phyloP scores from a whole-genome alignment of 2,329 filamentous ascomycete genomes.

The Colletotrichum abscissum region DNA sequence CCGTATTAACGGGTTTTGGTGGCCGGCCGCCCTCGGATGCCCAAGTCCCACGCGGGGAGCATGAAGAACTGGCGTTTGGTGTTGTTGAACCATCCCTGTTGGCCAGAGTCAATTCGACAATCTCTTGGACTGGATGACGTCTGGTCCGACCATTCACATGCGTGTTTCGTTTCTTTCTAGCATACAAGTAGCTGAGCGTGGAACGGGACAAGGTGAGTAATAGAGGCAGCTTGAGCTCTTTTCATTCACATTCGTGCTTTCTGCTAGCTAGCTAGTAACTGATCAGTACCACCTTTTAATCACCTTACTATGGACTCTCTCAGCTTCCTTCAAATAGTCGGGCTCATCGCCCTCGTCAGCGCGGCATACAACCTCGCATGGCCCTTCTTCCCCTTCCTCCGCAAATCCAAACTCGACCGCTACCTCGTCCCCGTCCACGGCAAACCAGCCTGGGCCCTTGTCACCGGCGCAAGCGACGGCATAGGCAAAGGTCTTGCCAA shows the following conservation, averaged over 20 bases:
- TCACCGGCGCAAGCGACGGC: slow-evolving; percentile 66
- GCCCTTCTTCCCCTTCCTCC: slow-evolving; percentile 25
- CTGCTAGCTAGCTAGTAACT: background rate
- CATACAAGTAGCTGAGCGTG: background rate
- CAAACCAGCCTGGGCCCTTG: slow-evolving; percentile 54
- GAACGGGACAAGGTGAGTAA: background rate
- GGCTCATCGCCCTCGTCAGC: slow-evolving; percentile 8
- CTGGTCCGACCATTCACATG: background rate
- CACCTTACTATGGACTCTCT: background rate
- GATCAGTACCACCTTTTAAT: background rate
- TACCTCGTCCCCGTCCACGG: slow-evolving; percentile 39
- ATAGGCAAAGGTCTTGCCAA: slow-evolving; percentile 63
- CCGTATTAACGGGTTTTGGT: slow-evolving; percentile 7
- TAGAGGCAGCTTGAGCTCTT: background rate
- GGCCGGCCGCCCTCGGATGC: slow-evolving; percentile 2
- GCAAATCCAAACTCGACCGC: slow-evolving; percentile 33
- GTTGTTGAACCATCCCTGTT: slow-evolving; percentile 23
- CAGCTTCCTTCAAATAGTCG: background rate
- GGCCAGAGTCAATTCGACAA: slow-evolving; percentile 3
- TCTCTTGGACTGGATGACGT: slow-evolving; percentile 15
- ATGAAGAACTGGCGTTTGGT: slow-evolving; percentile 19
- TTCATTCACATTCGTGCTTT: background rate
- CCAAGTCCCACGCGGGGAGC: background rate
- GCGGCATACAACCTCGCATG: slow-evolving; percentile 16
- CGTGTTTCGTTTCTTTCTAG: background rate